Conservation (phyloP, 2,329 filamentous ascomycete genomes). For the Harringtonia aguacate region DNA sequence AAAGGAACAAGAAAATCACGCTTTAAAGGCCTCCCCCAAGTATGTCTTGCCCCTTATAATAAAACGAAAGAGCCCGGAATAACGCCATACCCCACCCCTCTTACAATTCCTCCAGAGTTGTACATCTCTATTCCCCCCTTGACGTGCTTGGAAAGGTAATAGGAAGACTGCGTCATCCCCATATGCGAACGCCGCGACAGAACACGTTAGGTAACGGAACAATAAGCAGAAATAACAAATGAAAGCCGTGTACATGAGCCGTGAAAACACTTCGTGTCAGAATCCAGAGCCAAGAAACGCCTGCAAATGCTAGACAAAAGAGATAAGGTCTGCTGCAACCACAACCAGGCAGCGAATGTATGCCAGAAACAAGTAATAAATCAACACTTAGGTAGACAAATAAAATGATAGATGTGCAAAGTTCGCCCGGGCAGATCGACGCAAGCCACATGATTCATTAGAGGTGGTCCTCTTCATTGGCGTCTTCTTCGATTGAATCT, state of each 20-base stretch:
- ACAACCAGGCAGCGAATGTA: not conserved
- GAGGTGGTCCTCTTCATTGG: constrained; percentile 18
- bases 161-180: not conserved
- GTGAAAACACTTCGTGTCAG: not conserved
- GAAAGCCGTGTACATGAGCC: not conserved
- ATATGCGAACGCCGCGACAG: constrained; percentile 1
- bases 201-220: not conserved
- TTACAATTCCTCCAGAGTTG: constrained; percentile 4
- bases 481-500: constrained; percentile 42
- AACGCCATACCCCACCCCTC: not conserved
- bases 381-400: no score
- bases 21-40: no score
- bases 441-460: not conserved
- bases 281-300: constrained; percentile 7
- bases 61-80: not conserved
- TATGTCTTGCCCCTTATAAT: no score
- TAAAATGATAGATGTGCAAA: not conserved
- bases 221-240: not conserved
- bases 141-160: not conserved
- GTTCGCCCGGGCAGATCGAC: no score
- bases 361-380: no score
- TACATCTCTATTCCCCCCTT: constrained; percentile 10
- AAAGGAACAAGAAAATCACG: no score
- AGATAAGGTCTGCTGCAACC: not conserved
- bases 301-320: not conserved